These are phyloP conservation scores for Melampsora americana DNA, from an alignment of 1,284 basidiomycete species.

Conservation along the genomic window DNA sequence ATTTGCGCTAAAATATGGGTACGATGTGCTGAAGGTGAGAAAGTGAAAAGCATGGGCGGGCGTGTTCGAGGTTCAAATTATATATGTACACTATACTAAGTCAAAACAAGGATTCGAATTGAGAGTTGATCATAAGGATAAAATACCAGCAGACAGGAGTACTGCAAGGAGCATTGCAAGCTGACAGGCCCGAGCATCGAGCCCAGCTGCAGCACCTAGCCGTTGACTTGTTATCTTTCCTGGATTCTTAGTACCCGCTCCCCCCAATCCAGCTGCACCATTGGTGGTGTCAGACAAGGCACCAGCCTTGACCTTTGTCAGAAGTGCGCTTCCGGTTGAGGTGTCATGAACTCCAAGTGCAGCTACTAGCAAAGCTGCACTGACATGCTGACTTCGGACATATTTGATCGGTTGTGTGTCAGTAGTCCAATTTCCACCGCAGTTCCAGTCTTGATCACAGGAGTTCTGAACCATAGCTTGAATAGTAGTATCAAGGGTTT, in stretches of 20 bases:
- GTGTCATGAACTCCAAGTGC: constrained; percentile 29
- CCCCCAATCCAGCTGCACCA: constrained; percentile 22
- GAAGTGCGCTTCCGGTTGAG: neutral
- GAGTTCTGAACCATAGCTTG: constrained; percentile 28
- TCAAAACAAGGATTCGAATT: neutral
- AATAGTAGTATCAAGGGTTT: constrained; percentile 22
- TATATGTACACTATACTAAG: constrained; percentile 10
- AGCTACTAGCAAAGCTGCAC: constrained; percentile 37
- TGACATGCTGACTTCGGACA: constrained; percentile 44
- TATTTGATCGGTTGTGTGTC: constrained; percentile 42
- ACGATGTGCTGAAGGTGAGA: too few relatives aligned
- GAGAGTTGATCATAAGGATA: neutral
- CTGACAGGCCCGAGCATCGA: constrained; percentile 1
- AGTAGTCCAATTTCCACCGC: constrained; percentile 43
- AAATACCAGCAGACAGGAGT: neutral
- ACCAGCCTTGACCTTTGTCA: constrained; percentile 25
- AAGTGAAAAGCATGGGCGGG: too few relatives aligned
- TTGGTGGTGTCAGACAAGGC: constrained; percentile 27
- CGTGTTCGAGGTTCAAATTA: neutral
- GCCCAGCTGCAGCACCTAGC: constrained; percentile 6
- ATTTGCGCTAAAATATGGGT: too few relatives aligned
- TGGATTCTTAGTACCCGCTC: constrained; percentile 20
- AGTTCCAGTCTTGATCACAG: constrained; percentile 37
- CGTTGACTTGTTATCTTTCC: constrained; percentile 24
- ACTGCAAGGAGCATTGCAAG: neutral